Evolutionary conservation across 176 grass and related monocot genomes (phyloP).

Genomic region (Oryza coarctata): DNA sequence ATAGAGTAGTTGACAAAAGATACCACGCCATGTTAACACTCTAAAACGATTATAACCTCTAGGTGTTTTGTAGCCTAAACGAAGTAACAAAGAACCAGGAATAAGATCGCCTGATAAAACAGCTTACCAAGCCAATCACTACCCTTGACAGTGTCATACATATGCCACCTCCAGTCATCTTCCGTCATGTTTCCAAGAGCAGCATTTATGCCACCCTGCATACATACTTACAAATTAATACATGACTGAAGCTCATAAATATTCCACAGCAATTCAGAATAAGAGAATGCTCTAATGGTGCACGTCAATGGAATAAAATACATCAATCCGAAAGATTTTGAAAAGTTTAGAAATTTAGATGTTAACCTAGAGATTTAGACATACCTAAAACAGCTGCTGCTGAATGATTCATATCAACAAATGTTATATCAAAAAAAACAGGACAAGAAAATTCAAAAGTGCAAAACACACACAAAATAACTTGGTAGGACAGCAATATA

Average conservation of each 20-base stretch:
- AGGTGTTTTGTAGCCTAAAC: not conserved
- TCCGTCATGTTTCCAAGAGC: slow-evolving; percentile 95
- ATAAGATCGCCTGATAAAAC: not conserved
- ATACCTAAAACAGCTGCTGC: not conserved
- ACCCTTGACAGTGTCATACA: slow-evolving; percentile 99
- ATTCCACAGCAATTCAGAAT: not conserved
- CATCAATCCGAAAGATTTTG: not conserved
- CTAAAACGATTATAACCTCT: slow-evolving; percentile 5
- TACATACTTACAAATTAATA: slow-evolving; percentile 2
- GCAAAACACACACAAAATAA: not conserved
- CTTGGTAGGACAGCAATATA: not conserved
- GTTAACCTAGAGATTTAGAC: not conserved
- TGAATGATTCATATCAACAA: not conserved
- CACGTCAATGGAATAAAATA: not conserved
- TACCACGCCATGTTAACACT: slow-evolving; percentile 2
- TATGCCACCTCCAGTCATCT: slow-evolving; percentile 99
- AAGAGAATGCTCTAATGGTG: not conserved
- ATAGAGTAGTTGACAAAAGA: not conserved
- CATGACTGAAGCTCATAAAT: not conserved
- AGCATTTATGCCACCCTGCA: slow-evolving; percentile 94
- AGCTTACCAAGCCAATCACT: slow-evolving; percentile 92
- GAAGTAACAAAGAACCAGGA: not conserved
- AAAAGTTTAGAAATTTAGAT: not conserved
- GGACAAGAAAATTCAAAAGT: not conserved
- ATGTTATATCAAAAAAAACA: not conserved